phyloP scores from a whole-genome alignment of 2,329 filamentous ascomycete genomes.

The Verruconis gallopava region DNA sequence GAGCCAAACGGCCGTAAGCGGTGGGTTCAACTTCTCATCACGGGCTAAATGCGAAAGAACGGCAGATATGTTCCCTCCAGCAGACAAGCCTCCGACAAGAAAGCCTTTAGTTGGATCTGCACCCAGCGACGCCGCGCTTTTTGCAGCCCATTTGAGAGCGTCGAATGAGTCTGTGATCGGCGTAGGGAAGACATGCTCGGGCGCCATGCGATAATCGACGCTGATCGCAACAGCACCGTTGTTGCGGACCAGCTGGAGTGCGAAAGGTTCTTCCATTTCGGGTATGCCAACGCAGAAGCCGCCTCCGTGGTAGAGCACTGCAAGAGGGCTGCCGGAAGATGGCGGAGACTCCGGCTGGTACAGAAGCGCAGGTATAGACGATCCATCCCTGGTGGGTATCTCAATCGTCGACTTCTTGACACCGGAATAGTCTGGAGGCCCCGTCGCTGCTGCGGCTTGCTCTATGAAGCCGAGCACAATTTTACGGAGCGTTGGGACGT shows the following conservation, averaged over 20 bases:
- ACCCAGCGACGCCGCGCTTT: slow-evolving; percentile 27
- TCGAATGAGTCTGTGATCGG: background rate
- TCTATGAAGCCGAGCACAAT: background rate
- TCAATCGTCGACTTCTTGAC: background rate
- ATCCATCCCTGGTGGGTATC: slow-evolving; percentile 1
- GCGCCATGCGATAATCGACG: slow-evolving; percentile 1
- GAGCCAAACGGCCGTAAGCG: slow-evolving; percentile 1
- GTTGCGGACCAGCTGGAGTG: slow-evolving; percentile 24
- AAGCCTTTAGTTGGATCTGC: slow-evolving; percentile 33
- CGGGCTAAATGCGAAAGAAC: slow-evolving; percentile 28
- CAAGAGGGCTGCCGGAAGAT: slow-evolving; percentile 12
- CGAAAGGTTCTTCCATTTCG: slow-evolving; percentile 30
- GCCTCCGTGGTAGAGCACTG: slow-evolving; percentile 30
- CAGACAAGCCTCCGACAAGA: slow-evolving; percentile 36
- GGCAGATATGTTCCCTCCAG: slow-evolving; percentile 30
- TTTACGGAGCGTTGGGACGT: background rate
- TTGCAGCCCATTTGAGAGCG: slow-evolving; percentile 16
- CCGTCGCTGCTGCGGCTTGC: background rate
- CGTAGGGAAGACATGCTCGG: background rate
- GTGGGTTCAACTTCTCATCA: slow-evolving; percentile 19
- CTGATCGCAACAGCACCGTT: slow-evolving; percentile 25
- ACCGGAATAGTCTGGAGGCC: background rate
- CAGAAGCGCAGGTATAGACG: background rate
- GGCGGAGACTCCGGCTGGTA: slow-evolving; percentile 1
- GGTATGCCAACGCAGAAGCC: slow-evolving; percentile 32